Conservation (phyloP, 352 stramenopile genomes). For the Phytophthora megakarya region DNA sequence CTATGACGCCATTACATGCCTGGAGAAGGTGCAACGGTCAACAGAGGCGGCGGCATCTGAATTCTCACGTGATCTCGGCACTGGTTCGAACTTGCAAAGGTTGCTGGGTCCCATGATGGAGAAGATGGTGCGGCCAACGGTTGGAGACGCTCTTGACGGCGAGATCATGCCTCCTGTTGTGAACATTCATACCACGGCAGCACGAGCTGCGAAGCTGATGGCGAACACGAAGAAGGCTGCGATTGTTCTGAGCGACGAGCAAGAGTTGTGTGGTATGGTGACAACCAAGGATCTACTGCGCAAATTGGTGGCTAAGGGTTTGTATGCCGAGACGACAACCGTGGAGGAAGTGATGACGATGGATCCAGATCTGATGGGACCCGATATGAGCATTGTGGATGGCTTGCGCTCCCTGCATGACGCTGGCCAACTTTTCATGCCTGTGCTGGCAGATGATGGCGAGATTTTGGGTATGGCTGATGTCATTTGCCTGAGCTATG, state of each 20-base stretch:
- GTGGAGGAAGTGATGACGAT: constrained; percentile 89
- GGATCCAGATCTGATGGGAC: constrained; percentile 76
- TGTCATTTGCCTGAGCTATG: constrained; percentile 87
- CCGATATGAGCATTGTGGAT: constrained; percentile 82
- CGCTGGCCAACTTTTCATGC: constrained; percentile 84
- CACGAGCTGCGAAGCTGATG: constrained; percentile 85
- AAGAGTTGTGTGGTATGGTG: constrained; percentile 83
- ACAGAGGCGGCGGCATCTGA: constrained; percentile 79
- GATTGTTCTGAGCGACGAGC: constrained; percentile 69
- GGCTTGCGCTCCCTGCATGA: constrained; percentile 87
- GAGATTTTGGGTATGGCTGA: constrained; percentile 89
- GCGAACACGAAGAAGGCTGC: constrained; percentile 84
- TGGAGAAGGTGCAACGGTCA: constrained; percentile 88
- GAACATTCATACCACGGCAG: constrained; percentile 68
- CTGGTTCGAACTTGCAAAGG: constrained; percentile 69
- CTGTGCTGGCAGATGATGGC: constrained; percentile 73
- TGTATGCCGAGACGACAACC: constrained; percentile 72
- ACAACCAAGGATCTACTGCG: constrained; percentile 87
- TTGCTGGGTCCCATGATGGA: constrained; percentile 88
- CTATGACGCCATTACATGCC: constrained; percentile 86
- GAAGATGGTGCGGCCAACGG: constrained; percentile 88
- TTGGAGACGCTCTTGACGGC: constrained; percentile 79
- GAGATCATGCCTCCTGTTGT: constrained; percentile 83
- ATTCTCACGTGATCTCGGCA: constrained; percentile 79
- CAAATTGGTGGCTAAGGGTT: constrained; percentile 84